These are phyloP conservation scores for Chalaropsis thielavioides DNA, from an alignment of 2,329 filamentous ascomycete species.

Conservation along the genomic window DNA sequence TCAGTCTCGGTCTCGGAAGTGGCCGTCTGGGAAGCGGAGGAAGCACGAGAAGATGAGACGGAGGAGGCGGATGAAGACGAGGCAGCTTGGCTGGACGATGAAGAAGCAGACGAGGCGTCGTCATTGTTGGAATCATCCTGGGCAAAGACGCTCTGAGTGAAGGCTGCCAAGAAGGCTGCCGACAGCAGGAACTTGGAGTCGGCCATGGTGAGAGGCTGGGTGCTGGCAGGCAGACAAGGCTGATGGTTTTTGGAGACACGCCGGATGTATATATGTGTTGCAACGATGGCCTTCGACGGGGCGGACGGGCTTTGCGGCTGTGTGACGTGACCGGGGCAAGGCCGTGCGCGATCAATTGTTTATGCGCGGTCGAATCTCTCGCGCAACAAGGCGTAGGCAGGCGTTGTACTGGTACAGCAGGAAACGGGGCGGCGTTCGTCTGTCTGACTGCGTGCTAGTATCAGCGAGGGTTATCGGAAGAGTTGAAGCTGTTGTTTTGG, in stretches of 20 bases:
- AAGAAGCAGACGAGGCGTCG: neutral
- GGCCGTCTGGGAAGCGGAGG: neutral
- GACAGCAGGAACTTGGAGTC: constrained; percentile 17
- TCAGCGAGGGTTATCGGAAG: neutral
- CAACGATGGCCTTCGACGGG: neutral
- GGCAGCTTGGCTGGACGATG: constrained; percentile 6
- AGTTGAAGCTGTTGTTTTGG: neutral
- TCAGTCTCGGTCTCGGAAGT: constrained; percentile 9
- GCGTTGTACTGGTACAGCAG: neutral
- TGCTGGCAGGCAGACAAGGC: too few relatives aligned
- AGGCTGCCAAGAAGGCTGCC: constrained; percentile 17
- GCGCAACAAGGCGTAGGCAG: neutral
- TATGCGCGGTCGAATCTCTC: neutral
- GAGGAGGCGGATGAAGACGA: constrained; percentile 6
- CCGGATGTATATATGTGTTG: too few relatives aligned
- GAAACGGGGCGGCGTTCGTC: neutral
- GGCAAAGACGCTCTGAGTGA: constrained; percentile 18
- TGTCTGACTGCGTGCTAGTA: neutral
- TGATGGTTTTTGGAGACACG: too few relatives aligned
- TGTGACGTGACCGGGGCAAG: neutral
- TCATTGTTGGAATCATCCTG: neutral
- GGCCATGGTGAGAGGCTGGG: neutral
- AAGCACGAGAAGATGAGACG: neutral
- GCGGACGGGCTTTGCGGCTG: neutral
- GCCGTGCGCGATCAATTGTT: neutral